Conservation (phyloP, 768 basidiomycete genomes). For the Lactarius evosmus region DNA sequence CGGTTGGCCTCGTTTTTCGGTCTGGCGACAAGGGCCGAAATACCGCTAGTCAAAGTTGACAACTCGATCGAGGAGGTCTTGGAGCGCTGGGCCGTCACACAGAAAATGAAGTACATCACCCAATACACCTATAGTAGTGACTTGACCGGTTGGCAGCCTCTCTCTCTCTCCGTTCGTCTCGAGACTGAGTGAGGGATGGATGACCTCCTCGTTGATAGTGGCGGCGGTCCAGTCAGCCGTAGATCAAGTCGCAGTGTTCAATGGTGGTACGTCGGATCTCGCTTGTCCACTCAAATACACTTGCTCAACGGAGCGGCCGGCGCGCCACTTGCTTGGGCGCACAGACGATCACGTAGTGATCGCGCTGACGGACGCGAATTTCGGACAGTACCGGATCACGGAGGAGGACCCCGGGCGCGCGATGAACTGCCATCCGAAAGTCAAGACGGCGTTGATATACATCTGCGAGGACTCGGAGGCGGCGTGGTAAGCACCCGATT, state of each 20-base stretch:
- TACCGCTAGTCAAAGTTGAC: slow-evolving; percentile 48
- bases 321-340: not conserved
- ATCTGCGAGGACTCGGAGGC: slow-evolving; percentile 69
- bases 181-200: not conserved
- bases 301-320: too few species aligned
- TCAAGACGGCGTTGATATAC: slow-evolving; percentile 63
- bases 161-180: slow-evolving; percentile 9
- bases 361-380: slow-evolving; percentile 69
- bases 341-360: slow-evolving; percentile 71
- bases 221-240: slow-evolving; percentile 64
- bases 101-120: slow-evolving; percentile 66
- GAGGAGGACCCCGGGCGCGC: slow-evolving; percentile 53
- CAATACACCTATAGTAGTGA: slow-evolving; percentile 71
- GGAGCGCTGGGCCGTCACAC: slow-evolving; percentile 62
- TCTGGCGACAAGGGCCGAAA: slow-evolving; percentile 62
- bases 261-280: slow-evolving; percentile 45
- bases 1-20: slow-evolving; percentile 33
- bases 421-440: slow-evolving; percentile 60
- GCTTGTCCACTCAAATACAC: too few species aligned
- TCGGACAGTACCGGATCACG: slow-evolving; percentile 58
- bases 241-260: slow-evolving; percentile 56
- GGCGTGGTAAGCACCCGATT: slow-evolving; percentile 43
- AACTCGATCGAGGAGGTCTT: slow-evolving; percentile 51
- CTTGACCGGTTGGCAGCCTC: slow-evolving; percentile 46
- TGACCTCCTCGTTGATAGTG: slow-evolving; percentile 37